phyloP scores from a whole-genome alignment of 768 basidiomycete genomes.

The Hericium coralloides region DNA sequence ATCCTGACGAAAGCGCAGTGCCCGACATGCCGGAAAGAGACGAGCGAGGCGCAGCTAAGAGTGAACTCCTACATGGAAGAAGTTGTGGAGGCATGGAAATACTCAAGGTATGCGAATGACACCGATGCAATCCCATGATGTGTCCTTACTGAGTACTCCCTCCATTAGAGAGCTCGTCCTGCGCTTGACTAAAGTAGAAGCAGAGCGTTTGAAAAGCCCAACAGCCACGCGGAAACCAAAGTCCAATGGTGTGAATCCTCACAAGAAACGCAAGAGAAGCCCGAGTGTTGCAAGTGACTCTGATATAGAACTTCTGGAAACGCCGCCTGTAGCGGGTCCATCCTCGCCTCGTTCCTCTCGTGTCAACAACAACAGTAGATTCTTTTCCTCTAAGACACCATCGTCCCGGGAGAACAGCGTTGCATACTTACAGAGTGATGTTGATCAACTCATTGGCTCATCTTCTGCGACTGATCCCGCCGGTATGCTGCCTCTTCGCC shows the following conservation, averaged over 20 bases:
- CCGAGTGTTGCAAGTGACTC: not conserved
- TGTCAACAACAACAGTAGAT: not conserved
- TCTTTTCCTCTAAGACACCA: not conserved
- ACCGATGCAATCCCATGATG: no score
- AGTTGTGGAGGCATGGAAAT: slow-evolving; percentile 27
- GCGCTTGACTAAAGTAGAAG: not conserved
- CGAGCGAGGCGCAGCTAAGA: slow-evolving; percentile 24
- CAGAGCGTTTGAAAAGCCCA: not conserved
- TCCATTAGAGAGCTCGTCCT: slow-evolving; percentile 9
- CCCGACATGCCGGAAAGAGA: slow-evolving; percentile 25
- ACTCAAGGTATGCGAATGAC: slow-evolving; percentile 21
- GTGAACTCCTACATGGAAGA: slow-evolving; percentile 31
- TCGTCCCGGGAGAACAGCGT: not conserved
- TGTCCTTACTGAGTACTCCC: not conserved
- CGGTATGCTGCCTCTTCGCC: not conserved
- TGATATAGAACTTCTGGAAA: not conserved
- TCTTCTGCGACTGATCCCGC: not conserved
- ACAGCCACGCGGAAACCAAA: not conserved
- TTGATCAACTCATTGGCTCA: not conserved
- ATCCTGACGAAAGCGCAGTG: slow-evolving; percentile 27
- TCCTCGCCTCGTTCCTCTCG: not conserved
- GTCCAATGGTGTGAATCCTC: slow-evolving; percentile 1
- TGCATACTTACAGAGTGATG: not conserved
- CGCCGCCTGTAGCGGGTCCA: not conserved
- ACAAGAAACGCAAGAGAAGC: slow-evolving; percentile 14